Conservation (phyloP, 305 asterid species). For the Caryopteris hybrid region DNA sequence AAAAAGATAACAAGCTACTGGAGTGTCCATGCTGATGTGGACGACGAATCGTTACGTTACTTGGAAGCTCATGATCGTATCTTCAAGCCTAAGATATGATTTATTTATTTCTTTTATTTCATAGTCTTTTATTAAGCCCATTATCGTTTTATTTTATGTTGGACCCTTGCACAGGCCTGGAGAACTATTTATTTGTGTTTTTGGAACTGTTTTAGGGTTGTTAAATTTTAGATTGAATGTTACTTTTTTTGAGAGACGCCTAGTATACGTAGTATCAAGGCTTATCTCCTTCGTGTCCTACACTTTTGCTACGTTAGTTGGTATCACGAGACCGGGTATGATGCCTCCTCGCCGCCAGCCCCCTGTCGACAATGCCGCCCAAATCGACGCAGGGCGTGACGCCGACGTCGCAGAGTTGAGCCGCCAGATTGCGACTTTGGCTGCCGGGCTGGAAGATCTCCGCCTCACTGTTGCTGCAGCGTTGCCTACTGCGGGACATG, state of each 20-base stretch:
- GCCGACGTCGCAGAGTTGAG: neutral
- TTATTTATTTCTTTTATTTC: too few relatives aligned
- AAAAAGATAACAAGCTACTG: too few relatives aligned
- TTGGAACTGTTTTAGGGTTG: neutral
- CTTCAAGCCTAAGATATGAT: neutral
- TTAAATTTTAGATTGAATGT: neutral
- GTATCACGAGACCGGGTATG: neutral
- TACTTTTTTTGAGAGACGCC: neutral
- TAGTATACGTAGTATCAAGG: slow-evolving; percentile 5
- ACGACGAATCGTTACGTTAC: neutral
- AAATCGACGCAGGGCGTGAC: neutral
- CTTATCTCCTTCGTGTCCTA: neutral
- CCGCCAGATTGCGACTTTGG: neutral
- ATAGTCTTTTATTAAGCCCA: too few relatives aligned
- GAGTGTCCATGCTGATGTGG: too few relatives aligned
- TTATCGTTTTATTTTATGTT: neutral
- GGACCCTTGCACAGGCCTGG: neutral
- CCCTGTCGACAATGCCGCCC: neutral
- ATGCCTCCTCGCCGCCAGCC: neutral
- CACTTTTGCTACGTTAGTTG: neutral
- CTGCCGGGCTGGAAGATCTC: neutral
- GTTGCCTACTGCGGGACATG: neutral
- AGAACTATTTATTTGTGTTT: neutral
- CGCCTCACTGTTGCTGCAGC: neutral
- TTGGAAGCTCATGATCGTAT: neutral